Conservation (phyloP, 2,329 filamentous ascomycete species). For the Ilyonectria robusta region DNA sequence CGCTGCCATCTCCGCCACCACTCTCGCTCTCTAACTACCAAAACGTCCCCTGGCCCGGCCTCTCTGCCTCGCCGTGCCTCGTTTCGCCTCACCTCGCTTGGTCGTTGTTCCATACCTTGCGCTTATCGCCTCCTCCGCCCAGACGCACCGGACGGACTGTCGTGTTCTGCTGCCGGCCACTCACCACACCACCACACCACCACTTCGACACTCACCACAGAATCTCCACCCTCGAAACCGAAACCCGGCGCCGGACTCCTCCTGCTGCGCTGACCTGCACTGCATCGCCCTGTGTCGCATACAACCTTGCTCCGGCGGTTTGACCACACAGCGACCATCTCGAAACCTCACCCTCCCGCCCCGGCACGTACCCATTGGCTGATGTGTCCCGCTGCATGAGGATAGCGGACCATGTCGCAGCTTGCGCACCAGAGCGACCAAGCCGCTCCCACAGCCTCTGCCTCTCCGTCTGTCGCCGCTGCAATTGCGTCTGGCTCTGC, state of each 20-base stretch:
- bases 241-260: slow-evolving; percentile 30
- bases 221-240: slow-evolving; percentile 33
- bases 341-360: slow-evolving; percentile 51
- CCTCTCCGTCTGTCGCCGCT: slow-evolving; percentile 22
- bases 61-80: slow-evolving; percentile 23
- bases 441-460: slow-evolving; percentile 44
- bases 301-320: slow-evolving; percentile 46
- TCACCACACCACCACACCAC: slow-evolving; percentile 29
- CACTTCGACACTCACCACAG: slow-evolving; percentile 24
- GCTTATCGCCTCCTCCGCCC: slow-evolving; percentile 20
- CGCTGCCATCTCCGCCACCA: slow-evolving; percentile 12
- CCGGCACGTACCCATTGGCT: slow-evolving; percentile 43
- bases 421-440: slow-evolving; percentile 63
- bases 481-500: slow-evolving; percentile 19
- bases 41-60: slow-evolving; percentile 22
- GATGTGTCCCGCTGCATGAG: slow-evolving; percentile 48
- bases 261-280: slow-evolving; percentile 25
- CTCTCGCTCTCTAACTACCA: slow-evolving; percentile 12
- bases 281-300: slow-evolving; percentile 42
- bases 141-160: slow-evolving; percentile 2
- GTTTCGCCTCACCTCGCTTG: slow-evolving; percentile 23
- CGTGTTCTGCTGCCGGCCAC: slow-evolving; percentile 1
- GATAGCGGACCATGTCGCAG: slow-evolving; percentile 67
- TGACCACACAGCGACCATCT: slow-evolving; percentile 49
- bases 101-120: slow-evolving; percentile 6